Conservation (phyloP, 345 rosid genomes). For the Clausena lansium region DNA sequence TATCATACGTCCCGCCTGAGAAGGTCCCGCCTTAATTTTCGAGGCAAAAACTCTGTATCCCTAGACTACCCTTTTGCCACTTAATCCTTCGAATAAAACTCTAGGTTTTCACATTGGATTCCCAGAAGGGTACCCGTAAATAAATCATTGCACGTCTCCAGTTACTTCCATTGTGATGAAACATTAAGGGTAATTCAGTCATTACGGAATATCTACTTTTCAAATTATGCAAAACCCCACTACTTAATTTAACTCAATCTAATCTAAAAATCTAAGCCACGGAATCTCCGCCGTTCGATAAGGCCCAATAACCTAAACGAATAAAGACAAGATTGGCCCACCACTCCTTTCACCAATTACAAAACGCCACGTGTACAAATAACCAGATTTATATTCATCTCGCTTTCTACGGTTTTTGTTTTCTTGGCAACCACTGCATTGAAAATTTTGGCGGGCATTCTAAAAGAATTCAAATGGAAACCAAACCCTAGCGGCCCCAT, state of each 20-base stretch:
- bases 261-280: background rate
- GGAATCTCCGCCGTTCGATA: slow-evolving; percentile 42
- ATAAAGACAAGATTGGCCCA: slow-evolving; percentile 16
- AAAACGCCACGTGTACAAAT: slow-evolving; percentile 34
- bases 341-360: background rate
- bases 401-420: slow-evolving; percentile 14
- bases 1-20: slow-evolving; percentile 18
- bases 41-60: background rate
- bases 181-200: background rate
- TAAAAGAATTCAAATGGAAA: slow-evolving; percentile 43
- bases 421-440: slow-evolving; percentile 1
- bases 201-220: background rate
- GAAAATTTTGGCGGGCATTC: slow-evolving; percentile 76
- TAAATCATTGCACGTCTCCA: background rate
- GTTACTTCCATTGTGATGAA: too few relatives aligned
- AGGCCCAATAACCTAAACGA: slow-evolving; percentile 8
- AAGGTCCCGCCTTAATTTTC: slow-evolving; percentile 17
- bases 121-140: background rate
- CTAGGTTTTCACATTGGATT: slow-evolving; percentile 21
- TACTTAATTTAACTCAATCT: background rate
- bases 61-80: background rate
- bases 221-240: background rate
- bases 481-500: slow-evolving; percentile 58
- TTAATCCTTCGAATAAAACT: background rate
- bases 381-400: slow-evolving; percentile 8